Conservation (phyloP, 129 eudicot species). For the Dittrichia graveolens region DNA sequence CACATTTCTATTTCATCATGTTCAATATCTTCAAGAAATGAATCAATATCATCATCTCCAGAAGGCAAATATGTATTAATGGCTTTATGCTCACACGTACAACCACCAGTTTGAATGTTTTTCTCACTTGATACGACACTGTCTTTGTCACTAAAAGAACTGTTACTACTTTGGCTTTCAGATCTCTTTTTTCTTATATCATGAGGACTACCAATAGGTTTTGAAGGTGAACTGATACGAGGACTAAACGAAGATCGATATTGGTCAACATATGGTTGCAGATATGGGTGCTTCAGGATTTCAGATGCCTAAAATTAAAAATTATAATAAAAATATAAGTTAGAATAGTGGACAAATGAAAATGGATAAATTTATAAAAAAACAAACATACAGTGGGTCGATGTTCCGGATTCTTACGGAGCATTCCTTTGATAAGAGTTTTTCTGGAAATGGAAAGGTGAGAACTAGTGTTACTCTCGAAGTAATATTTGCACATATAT, state of each 20-base stretch:
- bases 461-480: conserved; percentile 10
- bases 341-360: conserved; percentile 26
- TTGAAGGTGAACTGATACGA: conserved; percentile 43
- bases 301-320: conserved; percentile 71
- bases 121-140: conserved; percentile 74
- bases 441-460: conserved; percentile 55
- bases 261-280: conserved; percentile 88
- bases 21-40: conserved; percentile 37
- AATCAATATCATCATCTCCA: conserved; percentile 48
- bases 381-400: conserved; percentile 73
- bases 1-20: conserved; percentile 27
- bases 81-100: conserved; percentile 54
- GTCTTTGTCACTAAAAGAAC: conserved; percentile 93
- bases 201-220: conserved; percentile 45
- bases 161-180: conserved; percentile 91
- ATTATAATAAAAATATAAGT: conserved; percentile 23
- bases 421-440: conserved; percentile 90
- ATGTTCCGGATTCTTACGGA: conserved; percentile 97
- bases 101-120: conserved; percentile 41
- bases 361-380: neutral
- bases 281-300: conserved; percentile 81
- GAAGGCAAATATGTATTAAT: conserved; percentile 43
- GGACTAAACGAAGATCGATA: conserved; percentile 49
- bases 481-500: conserved; percentile 4
- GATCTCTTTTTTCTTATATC: conserved; percentile 53